phyloP scores from a whole-genome alignment of 768 basidiomycete genomes.

The Lanmaoa rubissima region DNA sequence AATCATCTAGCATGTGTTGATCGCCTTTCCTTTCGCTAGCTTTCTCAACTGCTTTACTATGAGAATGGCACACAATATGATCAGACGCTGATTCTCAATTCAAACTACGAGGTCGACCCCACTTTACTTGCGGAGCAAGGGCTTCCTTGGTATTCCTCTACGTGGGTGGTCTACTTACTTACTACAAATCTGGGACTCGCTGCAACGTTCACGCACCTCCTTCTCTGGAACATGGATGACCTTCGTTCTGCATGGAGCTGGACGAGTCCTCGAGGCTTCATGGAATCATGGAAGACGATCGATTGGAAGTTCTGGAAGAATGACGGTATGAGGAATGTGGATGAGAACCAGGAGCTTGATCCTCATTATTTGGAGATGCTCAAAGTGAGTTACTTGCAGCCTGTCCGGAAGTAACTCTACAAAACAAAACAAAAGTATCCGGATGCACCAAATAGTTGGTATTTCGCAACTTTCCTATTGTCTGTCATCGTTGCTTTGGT shows the following conservation, averaged over 20 bases:
- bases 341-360: conserved; percentile 44
- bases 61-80: conserved; percentile 53
- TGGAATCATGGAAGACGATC: conserved; percentile 25
- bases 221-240: conserved; percentile 53
- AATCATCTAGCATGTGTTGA: neutral
- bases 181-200: conserved; percentile 32
- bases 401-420: conserved; percentile 14
- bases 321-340: conserved; percentile 23
- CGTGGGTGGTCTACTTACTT: conserved; percentile 23
- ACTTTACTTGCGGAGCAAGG: conserved; percentile 44
- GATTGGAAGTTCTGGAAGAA: conserved; percentile 39
- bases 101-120: conserved; percentile 49
- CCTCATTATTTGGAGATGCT: conserved; percentile 55
- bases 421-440: conserved; percentile 27
- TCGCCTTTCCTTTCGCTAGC: conserved; percentile 15
- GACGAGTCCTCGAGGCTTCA: conserved; percentile 32
- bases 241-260: conserved; percentile 48
- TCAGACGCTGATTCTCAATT: conserved; percentile 52
- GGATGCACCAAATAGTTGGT: conserved; percentile 37
- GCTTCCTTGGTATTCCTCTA: conserved; percentile 29
- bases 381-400: conserved; percentile 25
- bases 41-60: conserved; percentile 51
- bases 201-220: conserved; percentile 51
- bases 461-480: conserved; percentile 22
- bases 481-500: conserved; percentile 51